Evolutionary conservation across 176 grass and related monocot genomes (phyloP).

Genomic region (Eleusine indica): DNA sequence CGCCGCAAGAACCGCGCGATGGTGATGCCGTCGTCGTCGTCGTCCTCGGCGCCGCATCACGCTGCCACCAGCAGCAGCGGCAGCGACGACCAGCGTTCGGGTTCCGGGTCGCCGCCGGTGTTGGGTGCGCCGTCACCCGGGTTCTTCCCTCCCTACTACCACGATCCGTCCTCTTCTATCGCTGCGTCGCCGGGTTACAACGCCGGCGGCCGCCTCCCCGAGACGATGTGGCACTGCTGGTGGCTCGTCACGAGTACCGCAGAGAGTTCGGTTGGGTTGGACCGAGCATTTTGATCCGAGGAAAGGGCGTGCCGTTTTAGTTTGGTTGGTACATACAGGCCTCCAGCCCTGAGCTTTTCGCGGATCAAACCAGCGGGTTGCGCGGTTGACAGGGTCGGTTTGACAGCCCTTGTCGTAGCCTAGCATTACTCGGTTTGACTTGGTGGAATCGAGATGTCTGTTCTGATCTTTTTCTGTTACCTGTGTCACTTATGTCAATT

Average conservation of each 20-base stretch:
- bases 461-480: too few species aligned
- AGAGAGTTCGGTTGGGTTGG: neutral
- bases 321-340: too few species aligned
- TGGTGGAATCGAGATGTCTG: too few species aligned
- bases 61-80: neutral
- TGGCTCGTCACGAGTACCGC: neutral
- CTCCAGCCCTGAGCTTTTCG: constrained; percentile 6
- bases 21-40: neutral
- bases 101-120: neutral
- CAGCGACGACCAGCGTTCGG: neutral
- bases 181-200: neutral
- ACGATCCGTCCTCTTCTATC: neutral
- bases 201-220: neutral
- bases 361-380: neutral
- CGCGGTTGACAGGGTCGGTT: too few species aligned
- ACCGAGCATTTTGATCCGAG: constrained; percentile 18
- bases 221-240: constrained; percentile 32
- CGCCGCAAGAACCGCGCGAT: constrained; percentile 55
- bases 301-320: neutral
- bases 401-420: too few species aligned
- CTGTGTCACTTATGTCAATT: too few species aligned
- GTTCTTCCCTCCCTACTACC: neutral
- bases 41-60: neutral
- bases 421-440: too few species aligned
- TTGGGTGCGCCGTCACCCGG: neutral